Base-by-base conservation (phyloP, 2,329 filamentous ascomycete species). In the Sarocladium kiliense region DNA sequence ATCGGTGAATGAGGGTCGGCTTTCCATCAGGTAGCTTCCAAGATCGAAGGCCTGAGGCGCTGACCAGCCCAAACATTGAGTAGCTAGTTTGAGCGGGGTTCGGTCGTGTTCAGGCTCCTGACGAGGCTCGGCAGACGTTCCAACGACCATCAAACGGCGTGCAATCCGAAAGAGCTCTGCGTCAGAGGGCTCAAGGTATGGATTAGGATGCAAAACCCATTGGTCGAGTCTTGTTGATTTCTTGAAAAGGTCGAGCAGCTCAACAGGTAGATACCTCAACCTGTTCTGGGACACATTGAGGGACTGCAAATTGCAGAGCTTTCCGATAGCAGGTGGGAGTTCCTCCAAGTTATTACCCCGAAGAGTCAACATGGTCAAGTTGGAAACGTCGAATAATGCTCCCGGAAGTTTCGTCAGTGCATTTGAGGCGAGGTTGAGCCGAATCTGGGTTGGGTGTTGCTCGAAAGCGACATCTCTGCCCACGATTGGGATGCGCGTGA, bases 261-360 rank as follows among this genome's bases (percentile, higher is more conserved):
- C 85, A 55, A 74, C 79, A 0, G 87, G 87, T 1, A 91, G 73
- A 57, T 73, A 79, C 6, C 74, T 74, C 11, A 91, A 71, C 4
- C 71, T 68, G 58, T 89, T 90, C 54, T 86, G 79, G 1, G 84
- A 81, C 9, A 91, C 62, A 60, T 89, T 89, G 37, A 91, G 77
- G 53, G 82, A 77, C 53, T 73, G 71, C 3, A 91, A 74, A 56
- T 82, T 84, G 3, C 65, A 65, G 6, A 90, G 73, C 30, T 79
- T 78, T 21, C 72, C 74, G 50, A 90, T 82, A 3, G 76, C 74
- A 0, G 82, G 72, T 1, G 87, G 83, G 2, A 91, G 69, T 62
- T 86, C 79, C 0, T 70, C 71, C 14, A 91, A 74, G 23, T 75
- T 66, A 62, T 89, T 89, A 57, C 77, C 80, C 34, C 87, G 81